These are phyloP conservation scores for Trichoderma sp. DNA, from an alignment of 2,329 filamentous ascomycete species.

Conservation along the genomic window DNA sequence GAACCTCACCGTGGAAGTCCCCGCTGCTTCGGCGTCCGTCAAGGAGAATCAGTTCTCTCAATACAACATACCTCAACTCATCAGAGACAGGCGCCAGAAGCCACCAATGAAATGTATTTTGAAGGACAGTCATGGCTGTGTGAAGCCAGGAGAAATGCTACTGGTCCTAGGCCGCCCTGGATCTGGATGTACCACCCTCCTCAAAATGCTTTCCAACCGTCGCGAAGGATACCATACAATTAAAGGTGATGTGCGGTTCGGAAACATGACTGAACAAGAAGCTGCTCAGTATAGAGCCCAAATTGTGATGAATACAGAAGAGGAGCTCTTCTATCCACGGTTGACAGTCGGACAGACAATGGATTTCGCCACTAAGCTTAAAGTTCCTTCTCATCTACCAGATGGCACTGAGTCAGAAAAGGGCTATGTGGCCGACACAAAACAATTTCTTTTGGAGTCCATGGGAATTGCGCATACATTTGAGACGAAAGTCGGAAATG, in stretches of 20 bases:
- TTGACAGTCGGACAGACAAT: constrained; percentile 70
- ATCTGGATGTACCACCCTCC: constrained; percentile 66
- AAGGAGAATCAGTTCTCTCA: not conserved
- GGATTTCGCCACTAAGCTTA: constrained; percentile 63
- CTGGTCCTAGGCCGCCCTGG: constrained; percentile 67
- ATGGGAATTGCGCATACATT: constrained; percentile 58
- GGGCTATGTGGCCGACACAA: constrained; percentile 39
- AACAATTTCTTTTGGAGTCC: constrained; percentile 51
- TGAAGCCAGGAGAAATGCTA: constrained; percentile 71
- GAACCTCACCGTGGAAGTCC: not conserved
- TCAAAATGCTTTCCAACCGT: constrained; percentile 67
- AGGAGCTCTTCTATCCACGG: constrained; percentile 62
- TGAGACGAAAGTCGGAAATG: constrained; percentile 66
- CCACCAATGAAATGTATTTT: not conserved
- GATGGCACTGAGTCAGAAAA: constrained; percentile 43
- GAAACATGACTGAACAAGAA: constrained; percentile 47
- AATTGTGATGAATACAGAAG: constrained; percentile 69
- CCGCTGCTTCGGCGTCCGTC: not conserved
- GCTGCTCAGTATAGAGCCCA: constrained; percentile 52
- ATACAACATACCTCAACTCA: not conserved
- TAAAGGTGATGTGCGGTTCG: constrained; percentile 57
- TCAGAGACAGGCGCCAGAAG: not conserved
- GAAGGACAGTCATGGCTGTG: constrained; percentile 52
- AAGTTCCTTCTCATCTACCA: constrained; percentile 50
- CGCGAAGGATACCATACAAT: constrained; percentile 57